Base-by-base conservation (phyloP, 164 flowering plant species). In the Vitis rupestris region DNA sequence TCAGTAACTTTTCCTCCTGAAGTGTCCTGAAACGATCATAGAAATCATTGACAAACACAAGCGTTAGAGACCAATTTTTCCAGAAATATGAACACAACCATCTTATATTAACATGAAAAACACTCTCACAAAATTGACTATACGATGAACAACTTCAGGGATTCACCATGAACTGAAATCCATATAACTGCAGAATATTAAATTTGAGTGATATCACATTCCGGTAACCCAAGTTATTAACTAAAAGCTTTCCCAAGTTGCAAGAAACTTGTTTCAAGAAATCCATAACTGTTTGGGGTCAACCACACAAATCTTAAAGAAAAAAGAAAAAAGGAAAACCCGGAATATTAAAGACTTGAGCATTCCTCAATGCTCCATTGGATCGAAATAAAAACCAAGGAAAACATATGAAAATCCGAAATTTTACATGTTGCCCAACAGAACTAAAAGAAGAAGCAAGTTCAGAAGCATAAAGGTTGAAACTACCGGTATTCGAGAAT, bases 1-100 rank as follows among this genome's bases (percentile, higher is more conserved):
- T 67, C 70, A 3, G 59, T 56, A 14, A 59, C 7, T 50, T 68
- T 68, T 17, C 70, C 70, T 55, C 47, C 74, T 29, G 30, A 10
- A 8, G 47, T 50, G 3, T 70, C 79, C 79, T 72, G 75, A 72
- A 71, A 49, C 50, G 2, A 61, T 10, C 67, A 69, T 23, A 29
- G 59, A n/a, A 16, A 53, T 60, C 49, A 16, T 14, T 59, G 9
- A 14, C 1, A 15, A 57, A 69, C 23, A 51, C 57, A 50, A 52
- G 23, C n/a, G 4, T 17, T 27, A 31, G 66, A 13, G 52, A 17
- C 11, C 23, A 64, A 10, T 51, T 19, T 1, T 14, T 4, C 8
- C 23, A 47, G 16, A 50, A 50, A 51, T 52, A 72, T 13, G 16
- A 8, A 48, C 6, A 29, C 19, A 12, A 23, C 23, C 3, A 6